A percentile compares a stretch with the other conserved stretches of the same genome.
phyloP scores from a whole-genome alignment of 2,329 filamentous ascomycete species.

The Corinectria fuckeliana region DNA sequence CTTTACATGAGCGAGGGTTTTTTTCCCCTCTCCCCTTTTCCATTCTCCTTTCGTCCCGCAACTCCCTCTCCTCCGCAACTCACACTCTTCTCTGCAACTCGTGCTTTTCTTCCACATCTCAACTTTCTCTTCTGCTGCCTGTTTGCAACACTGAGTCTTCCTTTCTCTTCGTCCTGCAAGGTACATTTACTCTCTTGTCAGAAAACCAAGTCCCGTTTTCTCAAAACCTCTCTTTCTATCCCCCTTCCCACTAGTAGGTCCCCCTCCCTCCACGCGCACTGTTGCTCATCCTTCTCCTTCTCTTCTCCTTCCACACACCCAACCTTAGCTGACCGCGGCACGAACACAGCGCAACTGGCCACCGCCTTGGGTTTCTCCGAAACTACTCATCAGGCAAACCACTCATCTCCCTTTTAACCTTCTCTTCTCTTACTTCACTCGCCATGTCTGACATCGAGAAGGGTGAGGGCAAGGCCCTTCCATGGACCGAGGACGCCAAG shows the following conservation, averaged over 20 bases:
- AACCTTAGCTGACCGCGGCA: background rate
- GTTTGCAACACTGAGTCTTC: background rate
- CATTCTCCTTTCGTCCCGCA: background rate
- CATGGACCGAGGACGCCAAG: conserved; percentile 49
- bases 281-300: background rate
- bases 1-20: background rate
- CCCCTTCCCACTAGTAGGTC: background rate
- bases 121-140: background rate
- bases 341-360: background rate
- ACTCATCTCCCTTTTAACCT: background rate
- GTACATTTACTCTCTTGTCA: background rate
- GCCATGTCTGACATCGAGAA: conserved; percentile 37
- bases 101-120: background rate
- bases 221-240: background rate
- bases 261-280: background rate
- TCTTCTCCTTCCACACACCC: background rate
- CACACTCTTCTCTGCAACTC: background rate
- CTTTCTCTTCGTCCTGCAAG: background rate
- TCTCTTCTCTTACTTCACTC: background rate
- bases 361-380: background rate
- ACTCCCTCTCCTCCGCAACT: background rate
- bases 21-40: background rate
- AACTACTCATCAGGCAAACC: background rate
- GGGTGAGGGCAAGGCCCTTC: conserved; percentile 29
- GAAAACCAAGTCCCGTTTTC: background rate